These are phyloP conservation scores for Trichoderma virens DNA, from an alignment of 495 filamentous ascomycete genomes.

Conservation along the genomic window DNA sequence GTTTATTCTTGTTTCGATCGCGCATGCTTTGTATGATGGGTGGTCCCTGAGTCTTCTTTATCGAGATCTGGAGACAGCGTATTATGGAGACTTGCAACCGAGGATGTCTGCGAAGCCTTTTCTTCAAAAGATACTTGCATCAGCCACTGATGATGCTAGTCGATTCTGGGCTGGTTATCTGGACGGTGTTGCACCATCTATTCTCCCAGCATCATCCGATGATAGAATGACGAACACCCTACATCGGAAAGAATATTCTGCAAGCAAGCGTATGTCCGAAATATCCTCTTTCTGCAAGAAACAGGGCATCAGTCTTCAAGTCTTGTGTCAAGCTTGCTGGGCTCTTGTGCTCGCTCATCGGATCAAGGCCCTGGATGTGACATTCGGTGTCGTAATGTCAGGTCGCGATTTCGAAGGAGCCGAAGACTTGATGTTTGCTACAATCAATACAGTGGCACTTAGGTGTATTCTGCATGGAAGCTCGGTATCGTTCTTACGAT, in stretches of 20 bases:
- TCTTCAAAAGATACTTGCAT: constrained; percentile 36
- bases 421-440: constrained; percentile 59
- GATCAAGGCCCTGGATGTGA: constrained; percentile 51
- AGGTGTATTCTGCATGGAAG: constrained; percentile 57
- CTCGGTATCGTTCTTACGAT: constrained; percentile 49
- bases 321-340: constrained; percentile 60
- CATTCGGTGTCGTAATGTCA: constrained; percentile 64
- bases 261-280: constrained; percentile 16
- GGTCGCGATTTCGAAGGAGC: constrained; percentile 55
- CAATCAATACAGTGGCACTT: constrained; percentile 69
- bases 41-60: constrained; percentile 62
- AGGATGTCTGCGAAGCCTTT: constrained; percentile 40
- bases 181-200: constrained; percentile 34
- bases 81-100: constrained; percentile 30
- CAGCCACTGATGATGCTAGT: constrained; percentile 29
- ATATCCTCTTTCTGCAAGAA: constrained; percentile 47
- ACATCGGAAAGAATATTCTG: constrained; percentile 36
- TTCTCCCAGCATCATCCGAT: constrained; percentile 21
- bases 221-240: not conserved
- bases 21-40: constrained; percentile 77
- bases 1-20: constrained; percentile 60
- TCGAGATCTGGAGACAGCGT: constrained; percentile 54
- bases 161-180: constrained; percentile 56
- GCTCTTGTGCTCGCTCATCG: constrained; percentile 51
- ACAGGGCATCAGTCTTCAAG: constrained; percentile 53